Conservation (phyloP, 2,329 filamentous ascomycete species). For the Alternaria gansuensis region DNA sequence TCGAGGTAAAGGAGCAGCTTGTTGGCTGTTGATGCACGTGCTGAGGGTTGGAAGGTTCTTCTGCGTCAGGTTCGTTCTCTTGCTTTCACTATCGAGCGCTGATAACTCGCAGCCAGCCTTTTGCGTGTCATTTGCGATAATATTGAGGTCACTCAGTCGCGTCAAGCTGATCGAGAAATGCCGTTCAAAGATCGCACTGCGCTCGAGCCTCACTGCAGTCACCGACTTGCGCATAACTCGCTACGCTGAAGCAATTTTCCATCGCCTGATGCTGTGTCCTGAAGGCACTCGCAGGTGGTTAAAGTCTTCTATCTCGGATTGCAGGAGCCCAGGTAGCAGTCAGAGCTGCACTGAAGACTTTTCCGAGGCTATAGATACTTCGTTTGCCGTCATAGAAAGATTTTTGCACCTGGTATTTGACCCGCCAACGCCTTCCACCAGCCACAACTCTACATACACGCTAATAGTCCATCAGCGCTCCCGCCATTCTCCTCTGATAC, state of each 20-base stretch:
- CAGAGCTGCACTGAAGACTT: background rate
- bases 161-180: background rate
- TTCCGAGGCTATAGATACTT: background rate
- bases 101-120: background rate
- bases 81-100: background rate
- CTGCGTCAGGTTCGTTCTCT: background rate
- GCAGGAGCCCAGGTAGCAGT: background rate
- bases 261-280: background rate
- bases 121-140: background rate
- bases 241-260: too few species aligned
- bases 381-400: background rate
- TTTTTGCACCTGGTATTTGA: background rate
- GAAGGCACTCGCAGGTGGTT: background rate
- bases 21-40: background rate
- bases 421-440: background rate
- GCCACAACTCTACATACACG: background rate
- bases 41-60: background rate
- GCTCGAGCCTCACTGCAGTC: too few species aligned
- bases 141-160: background rate
- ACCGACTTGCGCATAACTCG: background rate
- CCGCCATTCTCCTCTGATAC: slow-evolving; percentile 79
- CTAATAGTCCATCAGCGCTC: slow-evolving; percentile 64
- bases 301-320: background rate
- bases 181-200: background rate
- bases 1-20: background rate